Percentiles rank a stretch among this genome's conserved stretches.
Evolutionary conservation across 257 asterid genomes (phyloP).

Genomic region (Hygrophila difformis): DNA sequence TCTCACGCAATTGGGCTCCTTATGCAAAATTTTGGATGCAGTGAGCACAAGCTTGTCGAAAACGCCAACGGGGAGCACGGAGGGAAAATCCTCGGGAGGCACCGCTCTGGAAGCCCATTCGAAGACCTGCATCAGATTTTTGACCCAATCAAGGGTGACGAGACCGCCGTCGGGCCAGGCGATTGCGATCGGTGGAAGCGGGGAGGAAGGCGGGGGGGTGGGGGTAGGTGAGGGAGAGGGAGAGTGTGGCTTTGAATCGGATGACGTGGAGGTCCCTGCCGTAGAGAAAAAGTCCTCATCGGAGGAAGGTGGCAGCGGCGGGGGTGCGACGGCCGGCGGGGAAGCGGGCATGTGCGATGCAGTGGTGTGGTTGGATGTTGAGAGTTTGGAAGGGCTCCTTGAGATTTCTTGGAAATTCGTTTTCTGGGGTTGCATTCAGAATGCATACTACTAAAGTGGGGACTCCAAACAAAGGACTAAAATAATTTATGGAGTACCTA

Average conservation of each 20-base stretch:
- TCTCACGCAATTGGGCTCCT: slow-evolving; percentile 75
- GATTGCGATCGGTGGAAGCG: slow-evolving; percentile 31
- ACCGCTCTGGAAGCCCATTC: slow-evolving; percentile 69
- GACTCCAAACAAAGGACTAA: too few species aligned
- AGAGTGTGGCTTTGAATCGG: slow-evolving; percentile 34
- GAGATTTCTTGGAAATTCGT: too few species aligned
- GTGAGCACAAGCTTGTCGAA: slow-evolving; percentile 65
- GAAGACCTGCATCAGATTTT: slow-evolving; percentile 56
- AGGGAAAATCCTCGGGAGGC: slow-evolving; percentile 51
- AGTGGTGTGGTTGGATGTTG: too few species aligned
- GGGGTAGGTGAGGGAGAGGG: slow-evolving; percentile 29
- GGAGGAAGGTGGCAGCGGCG: slow-evolving; percentile 38
- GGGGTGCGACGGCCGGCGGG: slow-evolving; percentile 21
- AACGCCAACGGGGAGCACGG: slow-evolving; percentile 69
- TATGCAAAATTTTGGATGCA: slow-evolving; percentile 82
- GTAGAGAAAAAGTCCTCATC: slow-evolving; percentile 75
- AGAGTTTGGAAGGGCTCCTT: too few species aligned
- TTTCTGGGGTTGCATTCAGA: too few species aligned
- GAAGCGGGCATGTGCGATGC: slow-evolving; percentile 25
- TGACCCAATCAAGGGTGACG: slow-evolving; percentile 54
- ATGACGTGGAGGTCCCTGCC: slow-evolving; percentile 42
- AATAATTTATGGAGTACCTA: too few species aligned
- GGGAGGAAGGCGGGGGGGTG: slow-evolving; percentile 50
- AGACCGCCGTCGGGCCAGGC: slow-evolving; percentile 62
- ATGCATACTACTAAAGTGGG: too few species aligned